Conservation (phyloP, 768 basidiomycete species). For the Calocybe indica region DNA sequence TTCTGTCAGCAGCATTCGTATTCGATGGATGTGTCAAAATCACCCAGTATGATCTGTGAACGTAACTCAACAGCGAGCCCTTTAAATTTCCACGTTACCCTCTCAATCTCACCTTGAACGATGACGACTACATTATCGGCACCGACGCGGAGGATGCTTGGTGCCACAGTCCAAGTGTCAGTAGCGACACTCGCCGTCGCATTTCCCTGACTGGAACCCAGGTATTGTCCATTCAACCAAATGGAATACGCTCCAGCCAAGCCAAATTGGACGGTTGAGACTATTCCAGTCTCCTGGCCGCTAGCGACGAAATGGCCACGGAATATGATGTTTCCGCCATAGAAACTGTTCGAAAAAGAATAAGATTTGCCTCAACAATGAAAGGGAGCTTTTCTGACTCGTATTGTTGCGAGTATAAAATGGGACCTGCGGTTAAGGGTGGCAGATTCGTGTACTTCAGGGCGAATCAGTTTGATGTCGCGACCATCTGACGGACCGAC, state of each 20-base stretch:
- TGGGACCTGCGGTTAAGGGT: constrained; percentile 32
- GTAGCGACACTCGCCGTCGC: constrained; percentile 36
- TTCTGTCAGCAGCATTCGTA: not conserved
- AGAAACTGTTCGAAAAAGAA: constrained; percentile 29
- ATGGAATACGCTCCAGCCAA: constrained; percentile 46
- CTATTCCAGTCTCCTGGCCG: constrained; percentile 41
- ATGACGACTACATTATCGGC: constrained; percentile 38
- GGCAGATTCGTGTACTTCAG: constrained; percentile 45
- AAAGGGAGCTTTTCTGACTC: constrained; percentile 23
- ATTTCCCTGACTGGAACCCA: constrained; percentile 42
- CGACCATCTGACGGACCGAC: constrained; percentile 2
- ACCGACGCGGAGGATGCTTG: constrained; percentile 23
- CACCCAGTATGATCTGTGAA: constrained; percentile 46
- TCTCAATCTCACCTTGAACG: constrained; percentile 23
- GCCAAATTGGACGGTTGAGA: constrained; percentile 42
- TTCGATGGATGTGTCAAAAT: not conserved
- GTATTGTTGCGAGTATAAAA: constrained; percentile 49
- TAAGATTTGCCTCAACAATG: not conserved
- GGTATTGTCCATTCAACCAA: constrained; percentile 42
- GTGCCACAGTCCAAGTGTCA: constrained; percentile 35
- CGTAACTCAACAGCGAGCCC: not conserved
- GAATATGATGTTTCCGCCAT: constrained; percentile 46
- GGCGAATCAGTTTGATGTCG: not conserved
- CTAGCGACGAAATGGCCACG: constrained; percentile 48
- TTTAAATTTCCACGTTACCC: not conserved